phyloP scores from a whole-genome alignment of 192 early-diverging fungal genomes.

The Entomortierella beljakovae region DNA sequence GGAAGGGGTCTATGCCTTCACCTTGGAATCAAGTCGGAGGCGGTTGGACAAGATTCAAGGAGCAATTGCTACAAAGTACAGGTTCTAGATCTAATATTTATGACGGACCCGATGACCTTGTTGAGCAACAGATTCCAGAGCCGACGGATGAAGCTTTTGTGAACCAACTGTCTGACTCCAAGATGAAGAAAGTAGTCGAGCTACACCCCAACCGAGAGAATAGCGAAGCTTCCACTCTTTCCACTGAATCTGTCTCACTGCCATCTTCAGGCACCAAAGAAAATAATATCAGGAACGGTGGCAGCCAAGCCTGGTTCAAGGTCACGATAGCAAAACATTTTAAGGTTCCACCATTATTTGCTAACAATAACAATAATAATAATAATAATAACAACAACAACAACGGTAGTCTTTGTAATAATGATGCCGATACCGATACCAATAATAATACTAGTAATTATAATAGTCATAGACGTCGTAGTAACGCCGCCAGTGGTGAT shows the following conservation, averaged over 20 bases:
- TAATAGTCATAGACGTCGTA: no score
- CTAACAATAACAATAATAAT: background rate
- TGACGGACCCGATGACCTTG: background rate
- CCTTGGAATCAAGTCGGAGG: constrained; percentile 11
- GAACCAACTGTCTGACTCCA: no score
- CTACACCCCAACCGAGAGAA: no score
- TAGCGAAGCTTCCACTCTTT: no score
- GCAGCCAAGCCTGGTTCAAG: constrained; percentile 4
- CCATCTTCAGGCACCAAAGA: background rate
- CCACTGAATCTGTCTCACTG: background rate
- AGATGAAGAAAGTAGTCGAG: no score
- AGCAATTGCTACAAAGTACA: constrained; percentile 5
- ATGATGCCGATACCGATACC: background rate
- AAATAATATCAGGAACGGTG: background rate
- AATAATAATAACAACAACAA: background rate
- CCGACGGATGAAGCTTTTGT: background rate
- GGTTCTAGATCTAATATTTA: background rate
- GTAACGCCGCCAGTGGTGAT: background rate
- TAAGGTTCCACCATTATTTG: constrained; percentile 19
- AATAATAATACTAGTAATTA: background rate
- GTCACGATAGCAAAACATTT: constrained; percentile 8
- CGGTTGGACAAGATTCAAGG: constrained; percentile 14
- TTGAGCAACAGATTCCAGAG: background rate
- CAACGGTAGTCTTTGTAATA: background rate
- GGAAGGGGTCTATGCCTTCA: background rate